Evolutionary conservation across 495 filamentous ascomycete species (phyloP).

Genomic region (Penicillium nucicola): DNA sequence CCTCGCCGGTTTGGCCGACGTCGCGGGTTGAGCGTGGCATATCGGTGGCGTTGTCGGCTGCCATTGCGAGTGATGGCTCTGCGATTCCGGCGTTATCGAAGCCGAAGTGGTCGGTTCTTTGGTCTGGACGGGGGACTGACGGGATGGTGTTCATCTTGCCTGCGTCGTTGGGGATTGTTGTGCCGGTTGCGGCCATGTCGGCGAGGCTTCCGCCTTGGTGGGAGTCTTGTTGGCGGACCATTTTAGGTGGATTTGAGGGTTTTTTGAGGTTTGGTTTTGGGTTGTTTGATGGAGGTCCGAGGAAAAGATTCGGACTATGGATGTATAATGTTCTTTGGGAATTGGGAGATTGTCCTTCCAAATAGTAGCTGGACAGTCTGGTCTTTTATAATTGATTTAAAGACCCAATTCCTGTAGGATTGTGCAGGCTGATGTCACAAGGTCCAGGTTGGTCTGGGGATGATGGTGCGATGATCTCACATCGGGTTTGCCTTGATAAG

Average conservation of each 20-base stretch:
- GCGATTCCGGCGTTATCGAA: slow-evolving; percentile 32
- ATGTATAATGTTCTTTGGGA: neutral
- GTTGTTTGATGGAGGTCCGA: neutral
- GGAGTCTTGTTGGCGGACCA: slow-evolving; percentile 22
- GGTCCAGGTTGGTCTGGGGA: neutral
- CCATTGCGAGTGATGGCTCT: slow-evolving; percentile 35
- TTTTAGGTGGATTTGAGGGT: slow-evolving; percentile 8
- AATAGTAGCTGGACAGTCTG: neutral
- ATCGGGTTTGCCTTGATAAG: slow-evolving; percentile 5
- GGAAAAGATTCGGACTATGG: neutral
- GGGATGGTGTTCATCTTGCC: slow-evolving; percentile 51
- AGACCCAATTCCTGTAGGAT: neutral
- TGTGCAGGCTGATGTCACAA: slow-evolving; percentile 21
- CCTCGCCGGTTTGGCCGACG: slow-evolving; percentile 43
- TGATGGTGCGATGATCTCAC: slow-evolving; percentile 33
- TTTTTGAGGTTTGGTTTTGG: neutral
- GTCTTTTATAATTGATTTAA: slow-evolving; percentile 3
- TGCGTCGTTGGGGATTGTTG: slow-evolving; percentile 52
- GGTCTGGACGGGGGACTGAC: slow-evolving; percentile 54
- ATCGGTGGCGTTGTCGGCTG: slow-evolving; percentile 51
- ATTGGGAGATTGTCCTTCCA: neutral
- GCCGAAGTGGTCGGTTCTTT: slow-evolving; percentile 30
- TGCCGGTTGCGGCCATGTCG: slow-evolving; percentile 54
- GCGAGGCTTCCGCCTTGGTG: slow-evolving; percentile 34
- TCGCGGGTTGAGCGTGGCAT: slow-evolving; percentile 49